Conservation (phyloP, 1,284 basidiomycete species). For the Clitocybe nebularis region DNA sequence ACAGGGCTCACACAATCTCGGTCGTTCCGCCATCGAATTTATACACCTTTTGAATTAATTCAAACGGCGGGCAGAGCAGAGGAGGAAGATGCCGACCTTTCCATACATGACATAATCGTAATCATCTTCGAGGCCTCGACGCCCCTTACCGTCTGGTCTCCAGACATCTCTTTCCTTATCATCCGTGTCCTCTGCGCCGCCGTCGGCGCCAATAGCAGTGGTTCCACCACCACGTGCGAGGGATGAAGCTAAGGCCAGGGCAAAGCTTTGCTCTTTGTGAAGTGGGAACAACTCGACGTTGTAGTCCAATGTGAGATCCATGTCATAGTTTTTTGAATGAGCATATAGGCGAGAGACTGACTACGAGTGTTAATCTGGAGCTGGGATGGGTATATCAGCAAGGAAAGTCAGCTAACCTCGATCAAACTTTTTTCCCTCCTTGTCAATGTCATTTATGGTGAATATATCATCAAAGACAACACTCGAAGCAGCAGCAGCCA, state of each 20-base stretch:
- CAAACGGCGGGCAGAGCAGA: neutral
- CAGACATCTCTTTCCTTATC: conserved; percentile 79
- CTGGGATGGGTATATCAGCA: conserved; percentile 5
- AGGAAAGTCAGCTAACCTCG: conserved; percentile 59
- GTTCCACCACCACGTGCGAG: conserved; percentile 62
- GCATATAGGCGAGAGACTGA: conserved; percentile 86
- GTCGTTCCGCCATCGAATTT: conserved; percentile 89
- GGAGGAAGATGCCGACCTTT: conserved; percentile 54
- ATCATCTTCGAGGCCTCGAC: conserved; percentile 88
- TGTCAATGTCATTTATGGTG: conserved; percentile 80
- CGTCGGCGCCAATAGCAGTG: conserved; percentile 37
- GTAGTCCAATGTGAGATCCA: conserved; percentile 89
- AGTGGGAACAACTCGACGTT: conserved; percentile 86
- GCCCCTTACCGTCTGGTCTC: conserved; percentile 86
- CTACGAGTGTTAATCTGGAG: conserved; percentile 34
- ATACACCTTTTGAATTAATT: conserved; percentile 68
- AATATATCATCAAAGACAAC: conserved; percentile 91
- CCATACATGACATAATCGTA: conserved; percentile 99
- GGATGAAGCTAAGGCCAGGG: conserved; percentile 83
- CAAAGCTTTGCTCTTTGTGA: conserved; percentile 67
- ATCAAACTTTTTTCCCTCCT: conserved; percentile 96
- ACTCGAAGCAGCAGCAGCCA: conserved; percentile 65
- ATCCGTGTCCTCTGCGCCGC: conserved; percentile 45
- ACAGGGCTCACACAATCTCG: conserved; percentile 71
- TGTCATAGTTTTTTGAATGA: conserved; percentile 82